phyloP scores from a whole-genome alignment of 2,329 filamentous ascomycete genomes.

The Penicillium janthinellum region DNA sequence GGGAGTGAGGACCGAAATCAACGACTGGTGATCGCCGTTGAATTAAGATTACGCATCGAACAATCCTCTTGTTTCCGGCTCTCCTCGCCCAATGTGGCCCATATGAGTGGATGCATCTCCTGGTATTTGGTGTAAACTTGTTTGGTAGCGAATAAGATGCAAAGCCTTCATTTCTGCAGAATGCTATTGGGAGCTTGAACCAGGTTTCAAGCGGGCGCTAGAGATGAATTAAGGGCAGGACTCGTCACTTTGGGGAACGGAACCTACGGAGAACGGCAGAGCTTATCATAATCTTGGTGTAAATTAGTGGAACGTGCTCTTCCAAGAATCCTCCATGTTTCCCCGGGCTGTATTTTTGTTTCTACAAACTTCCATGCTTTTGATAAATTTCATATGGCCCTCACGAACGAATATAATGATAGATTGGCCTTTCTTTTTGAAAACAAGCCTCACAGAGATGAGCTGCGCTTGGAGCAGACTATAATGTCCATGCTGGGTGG shows the following conservation, averaged over 20 bases:
- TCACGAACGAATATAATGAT: not conserved
- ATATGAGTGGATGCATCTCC: not conserved
- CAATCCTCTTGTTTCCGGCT: too few species aligned
- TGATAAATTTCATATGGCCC: not conserved
- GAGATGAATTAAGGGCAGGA: constrained; percentile 2
- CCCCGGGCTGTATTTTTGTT: not conserved
- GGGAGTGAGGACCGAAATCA: not conserved
- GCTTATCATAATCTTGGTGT: not conserved
- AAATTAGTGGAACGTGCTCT: too few species aligned
- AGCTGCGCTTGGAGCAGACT: not conserved
- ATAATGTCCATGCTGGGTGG: too few species aligned
- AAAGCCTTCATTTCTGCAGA: not conserved
- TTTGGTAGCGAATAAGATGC: not conserved
- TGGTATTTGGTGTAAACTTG: not conserved
- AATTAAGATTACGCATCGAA: not conserved
- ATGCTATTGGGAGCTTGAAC: not conserved
- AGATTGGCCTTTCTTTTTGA: not conserved
- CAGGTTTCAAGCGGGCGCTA: not conserved
- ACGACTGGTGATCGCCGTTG: constrained; percentile 8
- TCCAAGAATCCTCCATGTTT: not conserved
- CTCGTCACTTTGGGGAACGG: not conserved
- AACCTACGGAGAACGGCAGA: not conserved
- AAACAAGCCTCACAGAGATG: too few species aligned
- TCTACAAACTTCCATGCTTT: not conserved
- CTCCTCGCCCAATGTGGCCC: too few species aligned